phyloP scores from a whole-genome alignment of 768 basidiomycete genomes.

The Boletellus emodensis region DNA sequence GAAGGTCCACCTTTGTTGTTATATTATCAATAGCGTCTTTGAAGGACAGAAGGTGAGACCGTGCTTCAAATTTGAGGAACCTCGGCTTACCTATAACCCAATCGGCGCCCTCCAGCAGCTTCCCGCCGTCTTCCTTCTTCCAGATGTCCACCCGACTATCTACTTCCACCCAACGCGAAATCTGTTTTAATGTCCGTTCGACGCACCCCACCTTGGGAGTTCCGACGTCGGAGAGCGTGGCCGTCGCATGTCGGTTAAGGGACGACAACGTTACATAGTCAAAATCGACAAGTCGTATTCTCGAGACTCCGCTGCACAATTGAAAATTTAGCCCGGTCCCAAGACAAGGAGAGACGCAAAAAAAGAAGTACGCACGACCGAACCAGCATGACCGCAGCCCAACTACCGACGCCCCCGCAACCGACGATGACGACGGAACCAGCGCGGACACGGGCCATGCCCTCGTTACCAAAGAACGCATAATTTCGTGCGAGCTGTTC shows the following conservation, averaged over 20 bases:
- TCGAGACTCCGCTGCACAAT: conserved; percentile 59
- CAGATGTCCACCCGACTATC: conserved; percentile 84
- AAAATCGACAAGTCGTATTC: conserved; percentile 84
- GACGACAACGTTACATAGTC: conserved; percentile 95
- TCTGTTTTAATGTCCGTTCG: conserved; percentile 59
- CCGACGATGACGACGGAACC: conserved; percentile 86
- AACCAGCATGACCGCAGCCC: conserved; percentile 91
- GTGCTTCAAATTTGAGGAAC: not conserved
- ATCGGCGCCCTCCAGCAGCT: conserved; percentile 75
- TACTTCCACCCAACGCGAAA: conserved; percentile 84
- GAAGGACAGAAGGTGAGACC: conserved; percentile 5
- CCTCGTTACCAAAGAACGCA: conserved; percentile 88
- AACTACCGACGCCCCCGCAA: conserved; percentile 95
- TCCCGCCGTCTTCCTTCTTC: conserved; percentile 75
- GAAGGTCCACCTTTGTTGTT: conserved; percentile 89
- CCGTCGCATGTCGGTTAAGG: conserved; percentile 92
- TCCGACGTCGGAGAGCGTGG: conserved; percentile 84
- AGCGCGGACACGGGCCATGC: conserved; percentile 72
- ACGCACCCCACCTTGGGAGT: conserved; percentile 86
- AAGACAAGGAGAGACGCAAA: not conserved
- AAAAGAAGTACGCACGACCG: conserved; percentile 61
- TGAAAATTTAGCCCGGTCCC: not conserved
- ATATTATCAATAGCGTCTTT: conserved; percentile 97
- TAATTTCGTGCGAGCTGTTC: conserved; percentile 95
- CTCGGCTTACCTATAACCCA: conserved; percentile 83